Base-by-base conservation (phyloP, 345 rosid species). In the Ceriops zippeliana region DNA sequence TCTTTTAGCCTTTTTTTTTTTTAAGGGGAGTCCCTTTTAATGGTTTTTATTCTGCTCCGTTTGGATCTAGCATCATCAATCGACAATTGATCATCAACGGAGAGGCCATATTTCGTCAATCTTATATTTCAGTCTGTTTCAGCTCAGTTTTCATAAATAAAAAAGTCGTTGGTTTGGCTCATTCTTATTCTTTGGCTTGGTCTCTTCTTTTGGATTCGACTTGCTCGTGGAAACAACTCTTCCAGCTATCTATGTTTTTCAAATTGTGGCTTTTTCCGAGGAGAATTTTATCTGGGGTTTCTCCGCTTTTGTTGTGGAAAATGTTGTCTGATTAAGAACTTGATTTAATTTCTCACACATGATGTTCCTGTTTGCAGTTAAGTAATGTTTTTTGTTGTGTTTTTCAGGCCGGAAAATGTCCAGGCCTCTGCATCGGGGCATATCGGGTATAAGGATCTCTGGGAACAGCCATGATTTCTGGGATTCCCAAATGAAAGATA, bases 401-500 rank as follows among this genome's bases (percentile, higher is more conserved):
- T 70, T 67, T 84, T 24, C 85, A 71, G 84, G 84, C 72, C 46
- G 51, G 63, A 77, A 73, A 63, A 93, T 93, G 96, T 77, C 96
- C 42, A 80, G 86, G 96, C 95, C 96, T 76, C 86, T 86, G 67
- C 89, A 79, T 61, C 84, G 97, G 77, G 95, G 93, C 57, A 74
- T 69, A 63, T 77, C 89, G 20, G 92, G 84, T 54, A 67, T 68
- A 52, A 79, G 95, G 85, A 80, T 80, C 80, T 86, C 92, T 2
- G 92, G 88, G 56, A 76, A 81, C 68, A 78, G 71, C 76, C 78
- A 87, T 37, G 91, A 85, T 77, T 76, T 85, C 21, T 73, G 84
- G 85, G 96, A 87, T 61, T 84, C 91, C 10, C 90, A 88, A 74
- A 84, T 78, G 95, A 89, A 95, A 68, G 97, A 83, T 82, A 90